Conservation (phyloP, 1,139 yeast genomes). For the Blastobotrys arbuscula region DNA sequence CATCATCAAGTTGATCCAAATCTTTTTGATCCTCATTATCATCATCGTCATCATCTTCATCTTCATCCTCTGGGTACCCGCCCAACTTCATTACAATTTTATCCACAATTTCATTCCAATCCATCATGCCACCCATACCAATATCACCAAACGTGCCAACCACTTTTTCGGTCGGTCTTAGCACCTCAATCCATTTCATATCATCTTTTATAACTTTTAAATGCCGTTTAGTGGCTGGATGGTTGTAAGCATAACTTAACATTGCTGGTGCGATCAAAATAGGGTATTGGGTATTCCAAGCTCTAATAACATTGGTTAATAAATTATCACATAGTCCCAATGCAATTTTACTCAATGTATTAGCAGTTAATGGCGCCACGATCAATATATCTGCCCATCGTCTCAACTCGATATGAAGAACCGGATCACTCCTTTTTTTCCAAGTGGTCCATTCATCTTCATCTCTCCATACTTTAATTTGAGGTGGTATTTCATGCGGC, state of each 20-base stretch:
- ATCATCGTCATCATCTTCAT: constrained; percentile 68
- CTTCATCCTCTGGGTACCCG: constrained; percentile 85
- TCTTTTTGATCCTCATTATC: constrained; percentile 43
- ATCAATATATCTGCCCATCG: constrained; percentile 93
- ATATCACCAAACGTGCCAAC: constrained; percentile 91
- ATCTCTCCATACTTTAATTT: constrained; percentile 78
- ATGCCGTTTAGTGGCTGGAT: constrained; percentile 81
- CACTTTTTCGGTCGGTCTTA: constrained; percentile 89
- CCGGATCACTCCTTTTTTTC: constrained; percentile 83
- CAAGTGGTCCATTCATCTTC: constrained; percentile 89
- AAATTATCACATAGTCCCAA: constrained; percentile 86
- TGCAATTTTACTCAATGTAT: constrained; percentile 83
- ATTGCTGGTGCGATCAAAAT: constrained; percentile 87
- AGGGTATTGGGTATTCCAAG: constrained; percentile 90
- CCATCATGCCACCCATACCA: constrained; percentile 97
- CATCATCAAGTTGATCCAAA: constrained; percentile 32
- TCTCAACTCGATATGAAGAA: constrained; percentile 83
- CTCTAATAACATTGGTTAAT: constrained; percentile 79
- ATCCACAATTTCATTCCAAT: constrained; percentile 89
- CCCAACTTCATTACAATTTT: constrained; percentile 77
- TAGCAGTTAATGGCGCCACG: constrained; percentile 87
- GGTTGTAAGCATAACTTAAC: constrained; percentile 86
- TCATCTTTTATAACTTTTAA: constrained; percentile 69
- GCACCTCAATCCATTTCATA: constrained; percentile 85
- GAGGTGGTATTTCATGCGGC: constrained; percentile 52